A percentile compares a stretch with the other conserved stretches of the same genome.
phyloP scores from a whole-genome alignment of 1,284 basidiomycete genomes.

The Omphalotus olearius region DNA sequence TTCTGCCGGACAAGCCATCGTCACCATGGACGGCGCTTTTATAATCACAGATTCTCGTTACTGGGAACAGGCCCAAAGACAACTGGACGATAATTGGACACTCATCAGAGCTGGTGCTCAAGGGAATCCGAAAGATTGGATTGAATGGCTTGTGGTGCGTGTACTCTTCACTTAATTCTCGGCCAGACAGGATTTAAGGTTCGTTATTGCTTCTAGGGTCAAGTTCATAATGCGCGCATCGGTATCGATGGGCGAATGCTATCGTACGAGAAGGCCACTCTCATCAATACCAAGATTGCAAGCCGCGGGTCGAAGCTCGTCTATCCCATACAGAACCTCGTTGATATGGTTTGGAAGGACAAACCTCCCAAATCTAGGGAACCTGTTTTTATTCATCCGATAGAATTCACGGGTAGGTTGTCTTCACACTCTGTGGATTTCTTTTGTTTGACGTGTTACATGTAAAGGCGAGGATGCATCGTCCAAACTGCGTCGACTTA shows the following conservation, averaged over 20 bases:
- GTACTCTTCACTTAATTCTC: background rate
- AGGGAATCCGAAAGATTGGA: constrained; percentile 68
- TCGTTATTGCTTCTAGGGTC: constrained; percentile 10
- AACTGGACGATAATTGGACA: constrained; percentile 78
- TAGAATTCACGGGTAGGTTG: constrained; percentile 64
- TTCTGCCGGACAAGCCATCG: constrained; percentile 79
- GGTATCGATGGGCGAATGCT: constrained; percentile 91
- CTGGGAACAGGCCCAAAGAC: constrained; percentile 79
- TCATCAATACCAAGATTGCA: constrained; percentile 53
- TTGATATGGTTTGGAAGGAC: constrained; percentile 82
- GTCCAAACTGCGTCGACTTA: constrained; percentile 54
- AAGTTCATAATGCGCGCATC: constrained; percentile 35
- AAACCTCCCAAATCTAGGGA: constrained; percentile 67
- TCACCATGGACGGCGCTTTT: constrained; percentile 64
- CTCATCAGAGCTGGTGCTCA: constrained; percentile 63
- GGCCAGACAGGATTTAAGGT: background rate
- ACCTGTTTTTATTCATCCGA: constrained; percentile 71
- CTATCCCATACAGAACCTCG: constrained; percentile 75
- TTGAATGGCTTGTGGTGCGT: constrained; percentile 69
- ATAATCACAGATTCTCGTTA: constrained; percentile 88
- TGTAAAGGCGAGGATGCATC: constrained; percentile 45
- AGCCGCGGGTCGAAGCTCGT: constrained; percentile 56
- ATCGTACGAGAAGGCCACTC: constrained; percentile 66
- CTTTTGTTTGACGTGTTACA: background rate
- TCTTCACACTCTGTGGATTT: background rate